Evolutionary conservation across 352 stramenopile species (phyloP).

Genomic region (Pythium phragmiticola): DNA sequence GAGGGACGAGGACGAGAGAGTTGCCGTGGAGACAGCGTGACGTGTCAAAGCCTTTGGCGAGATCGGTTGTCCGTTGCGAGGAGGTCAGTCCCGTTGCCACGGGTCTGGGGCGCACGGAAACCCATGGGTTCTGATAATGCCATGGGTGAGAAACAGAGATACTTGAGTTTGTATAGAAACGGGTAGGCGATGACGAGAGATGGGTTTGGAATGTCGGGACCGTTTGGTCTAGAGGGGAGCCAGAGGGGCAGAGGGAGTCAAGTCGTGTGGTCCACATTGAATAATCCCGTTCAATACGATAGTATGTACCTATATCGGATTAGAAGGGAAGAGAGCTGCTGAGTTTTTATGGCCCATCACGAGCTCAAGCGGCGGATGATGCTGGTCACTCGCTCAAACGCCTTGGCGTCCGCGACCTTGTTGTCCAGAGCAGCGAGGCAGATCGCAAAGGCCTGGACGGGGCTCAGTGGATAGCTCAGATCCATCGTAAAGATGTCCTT

Average conservation of each 20-base stretch:
- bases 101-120: not conserved
- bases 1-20: not conserved
- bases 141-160: not conserved
- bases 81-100: conserved; percentile 15
- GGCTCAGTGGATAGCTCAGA: conserved; percentile 79
- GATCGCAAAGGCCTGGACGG: conserved; percentile 88
- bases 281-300: not conserved
- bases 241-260: not conserved
- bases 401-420: conserved; percentile 58
- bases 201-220: not conserved
- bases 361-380: conserved; percentile 26
- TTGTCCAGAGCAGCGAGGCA: conserved; percentile 85
- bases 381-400: conserved; percentile 47
- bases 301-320: conserved; percentile 7
- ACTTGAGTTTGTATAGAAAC: not conserved
- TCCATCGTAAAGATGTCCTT: conserved; percentile 94
- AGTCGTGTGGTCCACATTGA: conserved; percentile 11
- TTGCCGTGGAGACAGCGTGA: conserved; percentile 2
- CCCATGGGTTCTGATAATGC: not conserved
- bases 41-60: conserved; percentile 4
- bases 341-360: not conserved
- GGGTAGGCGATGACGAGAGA: not conserved
- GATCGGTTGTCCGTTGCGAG: conserved; percentile 10
- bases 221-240: not conserved
- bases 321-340: not conserved